Base-by-base conservation (phyloP, 768 basidiomycete species). In the Leccinum pellstonianum region DNA sequence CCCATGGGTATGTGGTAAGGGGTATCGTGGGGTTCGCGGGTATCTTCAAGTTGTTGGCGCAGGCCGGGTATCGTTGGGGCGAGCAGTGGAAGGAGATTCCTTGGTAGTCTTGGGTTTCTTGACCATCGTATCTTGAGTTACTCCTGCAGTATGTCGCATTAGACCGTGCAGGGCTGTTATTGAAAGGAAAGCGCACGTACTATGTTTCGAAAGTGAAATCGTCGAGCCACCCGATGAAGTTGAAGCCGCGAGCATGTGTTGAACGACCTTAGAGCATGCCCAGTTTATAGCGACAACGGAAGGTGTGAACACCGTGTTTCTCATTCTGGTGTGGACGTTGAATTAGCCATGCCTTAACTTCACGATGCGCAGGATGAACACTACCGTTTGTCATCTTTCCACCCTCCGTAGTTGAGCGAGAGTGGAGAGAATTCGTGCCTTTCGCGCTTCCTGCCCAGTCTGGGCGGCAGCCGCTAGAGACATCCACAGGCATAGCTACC, bases 351-450 rank as follows among this genome's bases (percentile, higher is more conserved):
- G 6, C 49, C 23, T 29, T 31, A 3, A 19, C 14, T 8, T 4
- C 31, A 62, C 14, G 33, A 46, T 12, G 4, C 8, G 3, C 17
- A 46, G 21, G 19, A 43, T 37, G 49, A 5, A 3, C 2, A 10
- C 12, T 56, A 64, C 69, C 63, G 62, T 56, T n/a, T 5, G 21
- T 46, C 19, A 27, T 29, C 23, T 61, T 54, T 10, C 5, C 27
- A n/a, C 38, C 60, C 43, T 56, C 51, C 29, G 35, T 23, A 11
- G 12, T 5, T 33, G 58, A 15, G 50, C 51, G 25, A 59, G 29
- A 9, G 53, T 51, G 15, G 59, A 15, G 9, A 52, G 48, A 35
- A 59, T 52, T 9, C 19, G 35, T 12, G 19, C 29, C 19, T 11
- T 57, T 21, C 47, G 27, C 1, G 43, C 43, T 17, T 64, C 62